Evolutionary conservation across 2,329 filamentous ascomycete species (phyloP).

Genomic region (Cadophora luteo-olivacea): DNA sequence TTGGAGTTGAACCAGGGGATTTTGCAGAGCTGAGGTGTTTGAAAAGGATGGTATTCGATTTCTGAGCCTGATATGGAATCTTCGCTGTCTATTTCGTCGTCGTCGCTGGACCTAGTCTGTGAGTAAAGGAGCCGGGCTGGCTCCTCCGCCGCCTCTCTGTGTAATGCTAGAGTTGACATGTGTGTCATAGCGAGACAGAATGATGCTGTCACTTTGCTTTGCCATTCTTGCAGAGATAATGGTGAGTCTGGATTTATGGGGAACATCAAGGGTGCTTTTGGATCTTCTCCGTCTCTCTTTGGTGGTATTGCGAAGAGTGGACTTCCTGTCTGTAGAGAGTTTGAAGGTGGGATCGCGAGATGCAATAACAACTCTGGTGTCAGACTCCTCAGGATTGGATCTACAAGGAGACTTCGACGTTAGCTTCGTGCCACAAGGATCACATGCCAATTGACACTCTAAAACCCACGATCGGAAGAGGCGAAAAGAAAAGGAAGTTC

Average conservation of each 20-base stretch:
- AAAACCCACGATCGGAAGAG: neutral
- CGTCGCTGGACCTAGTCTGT: no score
- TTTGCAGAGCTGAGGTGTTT: neutral
- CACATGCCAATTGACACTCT: no score
- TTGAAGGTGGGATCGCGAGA: neutral
- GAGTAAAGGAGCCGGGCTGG: neutral
- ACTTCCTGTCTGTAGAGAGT: neutral
- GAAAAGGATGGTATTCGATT: no score
- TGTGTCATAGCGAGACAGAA: neutral
- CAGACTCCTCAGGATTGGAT: neutral
- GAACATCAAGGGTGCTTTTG: neutral
- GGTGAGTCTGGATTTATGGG: neutral
- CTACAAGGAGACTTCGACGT: neutral
- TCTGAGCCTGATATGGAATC: no score
- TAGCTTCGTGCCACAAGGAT: neutral
- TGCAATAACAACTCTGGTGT: neutral
- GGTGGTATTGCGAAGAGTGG: neutral
- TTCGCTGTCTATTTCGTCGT: neutral
- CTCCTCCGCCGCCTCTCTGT: neutral
- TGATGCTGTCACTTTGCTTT: neutral
- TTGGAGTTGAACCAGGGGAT: conserved; percentile 2
- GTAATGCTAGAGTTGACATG: neutral
- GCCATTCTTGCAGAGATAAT: neutral
- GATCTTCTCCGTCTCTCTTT: neutral
- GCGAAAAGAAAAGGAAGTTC: neutral